These are phyloP conservation scores for Dispira simplex DNA, from an alignment of 192 early-diverging fungal genomes.

Conservation along the genomic window DNA sequence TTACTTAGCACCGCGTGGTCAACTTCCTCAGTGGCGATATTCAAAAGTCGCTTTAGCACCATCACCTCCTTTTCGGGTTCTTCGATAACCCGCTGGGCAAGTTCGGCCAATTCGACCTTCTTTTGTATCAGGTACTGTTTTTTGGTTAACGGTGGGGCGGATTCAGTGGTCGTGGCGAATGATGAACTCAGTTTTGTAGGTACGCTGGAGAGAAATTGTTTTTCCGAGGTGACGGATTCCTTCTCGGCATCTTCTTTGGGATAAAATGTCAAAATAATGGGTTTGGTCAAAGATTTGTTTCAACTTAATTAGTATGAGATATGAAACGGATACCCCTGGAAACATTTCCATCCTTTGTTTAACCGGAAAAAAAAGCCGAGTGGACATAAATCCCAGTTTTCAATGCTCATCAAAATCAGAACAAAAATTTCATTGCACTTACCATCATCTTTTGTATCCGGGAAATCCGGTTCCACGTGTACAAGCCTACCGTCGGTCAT, in stretches of 20 bases:
- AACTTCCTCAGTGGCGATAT: conserved; percentile 47
- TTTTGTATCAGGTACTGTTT: conserved; percentile 40
- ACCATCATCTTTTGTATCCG: conserved; percentile 12
- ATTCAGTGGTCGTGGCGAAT: not conserved
- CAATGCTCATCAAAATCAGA: conserved; percentile 17
- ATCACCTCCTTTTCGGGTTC: conserved; percentile 61
- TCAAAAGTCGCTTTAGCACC: conserved; percentile 44
- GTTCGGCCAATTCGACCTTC: conserved; percentile 67
- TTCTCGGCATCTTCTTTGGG: not conserved
- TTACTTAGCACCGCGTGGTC: conserved; percentile 37
- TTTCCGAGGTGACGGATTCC: conserved; percentile 14
- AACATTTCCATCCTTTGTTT: conserved; percentile 12
- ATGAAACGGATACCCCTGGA: not conserved
- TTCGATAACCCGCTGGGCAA: conserved; percentile 64
- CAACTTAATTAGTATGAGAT: not conserved
- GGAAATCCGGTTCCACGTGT: not conserved
- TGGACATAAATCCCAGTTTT: not conserved
- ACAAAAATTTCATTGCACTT: conserved; percentile 22
- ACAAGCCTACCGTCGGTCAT: conserved; percentile 38
- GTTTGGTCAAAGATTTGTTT: not conserved
- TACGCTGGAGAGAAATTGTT: conserved; percentile 13
- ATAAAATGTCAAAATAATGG: not conserved
- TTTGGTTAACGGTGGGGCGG: conserved; percentile 21
- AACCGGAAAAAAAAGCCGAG: not conserved
- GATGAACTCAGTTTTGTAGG: conserved; percentile 10